Conservation (phyloP, 1,284 basidiomycete genomes). For the Retiboletus fuscus region DNA sequence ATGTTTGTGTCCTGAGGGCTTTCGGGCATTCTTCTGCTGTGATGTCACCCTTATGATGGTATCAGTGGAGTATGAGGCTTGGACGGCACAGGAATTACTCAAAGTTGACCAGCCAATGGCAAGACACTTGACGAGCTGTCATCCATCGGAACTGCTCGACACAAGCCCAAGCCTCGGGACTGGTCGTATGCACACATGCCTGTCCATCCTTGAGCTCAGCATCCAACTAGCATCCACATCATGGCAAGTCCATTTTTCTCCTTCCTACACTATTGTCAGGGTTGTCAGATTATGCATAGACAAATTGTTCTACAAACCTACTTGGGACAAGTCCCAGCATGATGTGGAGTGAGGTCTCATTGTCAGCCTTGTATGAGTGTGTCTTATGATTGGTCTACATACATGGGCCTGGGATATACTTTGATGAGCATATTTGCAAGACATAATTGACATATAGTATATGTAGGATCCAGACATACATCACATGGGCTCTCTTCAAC, state of each 20-base stretch:
- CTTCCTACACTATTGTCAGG: conserved; percentile 81
- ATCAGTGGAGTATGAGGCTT: neutral
- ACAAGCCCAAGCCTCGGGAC: too few relatives aligned
- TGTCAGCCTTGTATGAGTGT: conserved; percentile 76
- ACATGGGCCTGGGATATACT: conserved; percentile 5
- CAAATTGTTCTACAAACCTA: conserved; percentile 68
- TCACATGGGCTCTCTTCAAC: conserved; percentile 70
- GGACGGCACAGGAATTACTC: neutral
- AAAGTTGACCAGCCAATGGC: too few relatives aligned
- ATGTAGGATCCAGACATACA: conserved; percentile 71
- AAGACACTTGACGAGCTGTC: too few relatives aligned
- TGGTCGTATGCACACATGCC: too few relatives aligned
- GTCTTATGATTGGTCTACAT: conserved; percentile 38
- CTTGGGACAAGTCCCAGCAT: conserved; percentile 82
- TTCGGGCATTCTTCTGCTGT: conserved; percentile 2
- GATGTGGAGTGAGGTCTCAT: conserved; percentile 69
- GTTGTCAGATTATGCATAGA: conserved; percentile 79
- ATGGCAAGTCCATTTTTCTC: conserved; percentile 67
- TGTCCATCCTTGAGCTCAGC: too few relatives aligned
- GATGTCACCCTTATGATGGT: conserved; percentile 7
- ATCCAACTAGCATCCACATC: neutral
- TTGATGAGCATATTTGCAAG: conserved; percentile 51
- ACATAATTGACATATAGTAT: conserved; percentile 70
- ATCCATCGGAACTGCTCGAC: too few relatives aligned
- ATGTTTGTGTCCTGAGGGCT: conserved; percentile 26